These are phyloP conservation scores for Zymoseptoria tritici DNA, from an alignment of 2,329 filamentous ascomycete species.

Conservation along the genomic window DNA sequence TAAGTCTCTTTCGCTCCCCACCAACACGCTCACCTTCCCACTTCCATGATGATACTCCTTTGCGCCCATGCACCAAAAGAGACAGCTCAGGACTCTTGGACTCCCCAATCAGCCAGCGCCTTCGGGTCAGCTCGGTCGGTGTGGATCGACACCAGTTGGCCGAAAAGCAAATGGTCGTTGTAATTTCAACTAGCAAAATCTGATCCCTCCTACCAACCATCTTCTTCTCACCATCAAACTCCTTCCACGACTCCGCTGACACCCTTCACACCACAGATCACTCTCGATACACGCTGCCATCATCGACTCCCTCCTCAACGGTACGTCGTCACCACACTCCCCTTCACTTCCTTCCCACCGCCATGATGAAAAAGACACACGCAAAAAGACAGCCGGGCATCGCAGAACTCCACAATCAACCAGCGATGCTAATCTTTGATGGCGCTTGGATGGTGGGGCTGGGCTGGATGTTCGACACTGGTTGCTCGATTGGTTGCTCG, in stretches of 20 bases:
- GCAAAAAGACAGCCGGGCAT: background rate
- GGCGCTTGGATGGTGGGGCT: background rate
- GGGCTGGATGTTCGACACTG: background rate
- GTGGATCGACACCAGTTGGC: background rate
- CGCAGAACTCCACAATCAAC: background rate
- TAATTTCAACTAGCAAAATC: background rate
- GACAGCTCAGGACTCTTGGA: background rate
- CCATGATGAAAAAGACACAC: background rate
- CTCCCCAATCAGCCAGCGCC: background rate
- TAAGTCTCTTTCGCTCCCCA: too few relatives aligned
- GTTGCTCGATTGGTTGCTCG: background rate
- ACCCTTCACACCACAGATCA: background rate
- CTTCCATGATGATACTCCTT: background rate
- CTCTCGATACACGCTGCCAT: background rate
- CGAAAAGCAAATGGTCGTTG: background rate
- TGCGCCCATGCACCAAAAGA: background rate
- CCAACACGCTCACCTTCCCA: background rate
- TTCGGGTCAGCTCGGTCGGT: background rate
- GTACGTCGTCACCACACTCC: background rate
- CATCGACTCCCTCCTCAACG: background rate
- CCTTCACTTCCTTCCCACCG: background rate
- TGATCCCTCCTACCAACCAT: background rate
- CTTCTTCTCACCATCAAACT: background rate
- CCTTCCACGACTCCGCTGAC: background rate
- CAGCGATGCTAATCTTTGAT: background rate